A percentile compares a stretch with the other conserved stretches of the same genome.
Evolutionary conservation across 257 asterid species (phyloP).

Genomic region (Phtheirospermum japonicum): DNA sequence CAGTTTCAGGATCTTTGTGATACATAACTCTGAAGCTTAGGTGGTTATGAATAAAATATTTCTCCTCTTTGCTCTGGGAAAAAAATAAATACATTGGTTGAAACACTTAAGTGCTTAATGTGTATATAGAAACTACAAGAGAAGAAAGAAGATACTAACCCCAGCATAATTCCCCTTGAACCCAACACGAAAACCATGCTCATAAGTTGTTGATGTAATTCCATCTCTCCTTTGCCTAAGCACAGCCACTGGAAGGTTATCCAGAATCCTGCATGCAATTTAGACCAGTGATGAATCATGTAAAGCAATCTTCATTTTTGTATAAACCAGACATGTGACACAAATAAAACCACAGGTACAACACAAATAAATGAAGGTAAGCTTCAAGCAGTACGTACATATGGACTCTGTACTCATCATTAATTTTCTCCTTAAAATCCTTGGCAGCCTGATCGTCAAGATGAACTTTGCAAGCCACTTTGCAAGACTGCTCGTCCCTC

Average conservation of each 20-base stretch:
- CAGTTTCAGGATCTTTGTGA: slow-evolving; percentile 73
- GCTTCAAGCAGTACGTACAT: slow-evolving; percentile 45
- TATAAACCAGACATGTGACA: slow-evolving; percentile 7
- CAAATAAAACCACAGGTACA: neutral
- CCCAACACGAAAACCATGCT: slow-evolving; percentile 91
- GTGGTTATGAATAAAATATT: slow-evolving; percentile 80
- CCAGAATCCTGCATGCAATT: slow-evolving; percentile 70
- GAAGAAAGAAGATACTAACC: slow-evolving; percentile 48
- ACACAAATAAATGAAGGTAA: slow-evolving; percentile 17
- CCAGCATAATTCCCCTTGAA: slow-evolving; percentile 89
- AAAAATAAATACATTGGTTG: slow-evolving; percentile 25
- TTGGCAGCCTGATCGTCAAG: slow-evolving; percentile 73
- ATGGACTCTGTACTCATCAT: slow-evolving; percentile 79
- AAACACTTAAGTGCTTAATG: slow-evolving; percentile 7
- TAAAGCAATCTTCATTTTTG: slow-evolving; percentile 6
- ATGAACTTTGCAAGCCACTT: slow-evolving; percentile 56
- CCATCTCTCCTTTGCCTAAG: slow-evolving; percentile 79
- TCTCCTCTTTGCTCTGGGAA: slow-evolving; percentile 84
- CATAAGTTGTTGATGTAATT: slow-evolving; percentile 62
- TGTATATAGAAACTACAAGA: slow-evolving; percentile 23
- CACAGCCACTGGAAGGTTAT: slow-evolving; percentile 91
- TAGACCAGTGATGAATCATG: slow-evolving; percentile 18
- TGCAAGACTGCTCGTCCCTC: slow-evolving; percentile 73
- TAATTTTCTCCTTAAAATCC: slow-evolving; percentile 81
- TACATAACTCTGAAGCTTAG: slow-evolving; percentile 91